These are phyloP conservation scores for Yarrowia sp. DNA, from an alignment of 805 yeast genomes.

Conservation along the genomic window DNA sequence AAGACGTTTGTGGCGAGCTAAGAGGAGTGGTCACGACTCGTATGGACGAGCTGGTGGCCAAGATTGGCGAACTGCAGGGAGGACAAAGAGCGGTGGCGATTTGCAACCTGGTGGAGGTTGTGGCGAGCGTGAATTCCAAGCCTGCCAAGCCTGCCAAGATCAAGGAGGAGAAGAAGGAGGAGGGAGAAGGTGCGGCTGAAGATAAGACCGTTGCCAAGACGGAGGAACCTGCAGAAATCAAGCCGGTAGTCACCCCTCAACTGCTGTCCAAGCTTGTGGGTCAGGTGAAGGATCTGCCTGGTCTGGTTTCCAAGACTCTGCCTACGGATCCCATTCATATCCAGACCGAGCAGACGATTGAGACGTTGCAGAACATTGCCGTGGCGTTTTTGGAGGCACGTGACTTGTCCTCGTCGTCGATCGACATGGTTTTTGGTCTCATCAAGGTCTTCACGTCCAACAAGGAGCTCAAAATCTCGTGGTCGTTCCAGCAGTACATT, in stretches of 20 bases:
- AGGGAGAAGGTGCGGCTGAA: neutral
- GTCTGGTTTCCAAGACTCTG: neutral
- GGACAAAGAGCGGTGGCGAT: neutral
- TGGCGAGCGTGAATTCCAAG: neutral
- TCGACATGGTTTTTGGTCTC: slow-evolving; percentile 42
- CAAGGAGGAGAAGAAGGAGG: neutral
- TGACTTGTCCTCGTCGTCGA: slow-evolving; percentile 33
- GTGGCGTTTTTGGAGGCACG: slow-evolving; percentile 40
- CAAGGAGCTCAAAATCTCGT: slow-evolving; percentile 47
- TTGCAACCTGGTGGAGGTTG: slow-evolving; percentile 7
- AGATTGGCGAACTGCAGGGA: slow-evolving; percentile 5
- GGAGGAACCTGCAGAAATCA: neutral
- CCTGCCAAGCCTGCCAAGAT: neutral
- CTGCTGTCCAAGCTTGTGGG: slow-evolving; percentile 5
- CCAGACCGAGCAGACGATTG: slow-evolving; percentile 66
- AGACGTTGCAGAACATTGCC: slow-evolving; percentile 53
- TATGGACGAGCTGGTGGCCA: slow-evolving; percentile 7
- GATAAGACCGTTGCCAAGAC: neutral
- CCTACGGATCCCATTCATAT: slow-evolving; percentile 49
- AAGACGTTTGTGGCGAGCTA: slow-evolving; percentile 54
- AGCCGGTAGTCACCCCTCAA: neutral
- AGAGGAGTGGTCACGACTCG: neutral
- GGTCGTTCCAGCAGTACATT: slow-evolving; percentile 54
- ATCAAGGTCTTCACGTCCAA: slow-evolving; percentile 41
- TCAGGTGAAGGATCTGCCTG: neutral